Evolutionary conservation across 2,329 filamentous ascomycete species (phyloP).

Genomic region (Zalaria sp.): DNA sequence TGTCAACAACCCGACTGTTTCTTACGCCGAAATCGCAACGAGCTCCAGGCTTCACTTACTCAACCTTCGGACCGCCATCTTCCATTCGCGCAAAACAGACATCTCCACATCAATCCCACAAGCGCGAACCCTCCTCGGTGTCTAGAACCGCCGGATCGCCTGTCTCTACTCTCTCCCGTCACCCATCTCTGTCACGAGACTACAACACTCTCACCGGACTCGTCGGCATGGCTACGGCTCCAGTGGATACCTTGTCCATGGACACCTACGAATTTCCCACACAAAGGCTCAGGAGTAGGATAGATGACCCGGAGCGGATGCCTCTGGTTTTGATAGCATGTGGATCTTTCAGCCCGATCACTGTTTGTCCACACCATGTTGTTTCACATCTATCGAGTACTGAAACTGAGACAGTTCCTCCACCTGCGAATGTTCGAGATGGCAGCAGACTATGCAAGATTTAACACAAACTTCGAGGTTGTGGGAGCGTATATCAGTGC

Average conservation of each 20-base stretch:
- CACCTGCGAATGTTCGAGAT: slow-evolving; percentile 83
- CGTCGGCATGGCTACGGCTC: slow-evolving; percentile 4
- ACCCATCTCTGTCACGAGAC: background rate
- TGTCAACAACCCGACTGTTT: no score
- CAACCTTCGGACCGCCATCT: no score
- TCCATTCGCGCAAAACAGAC: no score
- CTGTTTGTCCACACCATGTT: slow-evolving; percentile 5
- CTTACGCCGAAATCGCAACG: no score
- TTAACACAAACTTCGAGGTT: slow-evolving; percentile 67
- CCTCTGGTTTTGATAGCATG: slow-evolving; percentile 57
- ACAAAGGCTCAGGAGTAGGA: slow-evolving; percentile 41
- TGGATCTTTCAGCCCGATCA: slow-evolving; percentile 34
- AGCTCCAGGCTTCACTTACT: no score
- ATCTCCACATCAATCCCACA: no score
- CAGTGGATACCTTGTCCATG: slow-evolving; percentile 16
- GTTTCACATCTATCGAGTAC: slow-evolving; percentile 30
- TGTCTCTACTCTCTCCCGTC: no score
- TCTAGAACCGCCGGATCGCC: no score
- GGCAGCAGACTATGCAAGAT: slow-evolving; percentile 65
- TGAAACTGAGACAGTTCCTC: slow-evolving; percentile 35
- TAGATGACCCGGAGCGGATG: slow-evolving; percentile 41
- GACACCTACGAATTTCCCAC: slow-evolving; percentile 47
- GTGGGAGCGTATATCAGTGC: slow-evolving; percentile 74
- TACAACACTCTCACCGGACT: slow-evolving; percentile 4
- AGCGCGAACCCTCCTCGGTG: no score